phyloP scores from a whole-genome alignment of 2,329 filamentous ascomycete genomes.

The Colletotrichum sp. region DNA sequence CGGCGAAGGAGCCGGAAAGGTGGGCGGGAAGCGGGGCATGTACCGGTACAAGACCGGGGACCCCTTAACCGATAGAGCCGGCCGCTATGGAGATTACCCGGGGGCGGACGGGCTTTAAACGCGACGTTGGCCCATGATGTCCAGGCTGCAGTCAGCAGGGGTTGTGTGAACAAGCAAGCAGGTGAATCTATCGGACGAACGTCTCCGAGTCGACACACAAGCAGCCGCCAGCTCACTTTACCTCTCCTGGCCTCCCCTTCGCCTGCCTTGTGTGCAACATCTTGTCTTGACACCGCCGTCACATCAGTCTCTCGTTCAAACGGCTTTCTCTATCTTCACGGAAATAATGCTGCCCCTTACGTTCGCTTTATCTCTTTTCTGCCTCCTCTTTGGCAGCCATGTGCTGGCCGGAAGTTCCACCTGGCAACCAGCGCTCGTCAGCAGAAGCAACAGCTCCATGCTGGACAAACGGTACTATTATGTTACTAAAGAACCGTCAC shows the following conservation, averaged over 20 bases:
- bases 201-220: neutral
- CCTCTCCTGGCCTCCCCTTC: neutral
- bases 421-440: neutral
- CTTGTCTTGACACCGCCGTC: neutral
- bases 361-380: neutral
- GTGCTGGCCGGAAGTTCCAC: neutral
- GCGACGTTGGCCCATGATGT: neutral
- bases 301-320: neutral
- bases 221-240: neutral
- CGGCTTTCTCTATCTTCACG: neutral
- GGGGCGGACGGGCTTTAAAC: neutral
- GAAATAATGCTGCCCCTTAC: neutral
- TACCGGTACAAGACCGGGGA: slow-evolving; percentile 19
- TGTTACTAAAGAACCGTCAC: neutral
- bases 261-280: neutral
- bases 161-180: neutral
- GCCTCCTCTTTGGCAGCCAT: neutral
- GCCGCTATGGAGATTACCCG: neutral
- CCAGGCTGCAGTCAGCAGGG: neutral
- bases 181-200: neutral
- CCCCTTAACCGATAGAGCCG: neutral
- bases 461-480: neutral
- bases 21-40: slow-evolving; percentile 14
- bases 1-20: neutral
- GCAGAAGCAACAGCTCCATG: neutral